Conservation (phyloP, 148 eudicot genomes). For the Tetragonia tetragonoides region DNA sequence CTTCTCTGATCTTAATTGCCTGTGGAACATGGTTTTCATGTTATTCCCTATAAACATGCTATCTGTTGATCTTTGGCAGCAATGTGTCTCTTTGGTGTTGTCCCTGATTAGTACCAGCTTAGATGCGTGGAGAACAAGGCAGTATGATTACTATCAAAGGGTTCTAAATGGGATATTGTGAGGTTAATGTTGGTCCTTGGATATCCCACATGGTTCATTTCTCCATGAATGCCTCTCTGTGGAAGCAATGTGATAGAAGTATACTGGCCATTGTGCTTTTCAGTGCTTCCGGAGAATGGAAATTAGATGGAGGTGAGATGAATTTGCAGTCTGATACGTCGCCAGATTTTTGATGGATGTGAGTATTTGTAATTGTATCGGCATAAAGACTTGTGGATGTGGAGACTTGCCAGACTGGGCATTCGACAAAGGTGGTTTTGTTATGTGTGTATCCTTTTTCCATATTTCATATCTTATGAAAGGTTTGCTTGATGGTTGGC, state of each 20-base stretch:
- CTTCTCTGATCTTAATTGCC: not conserved
- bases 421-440: not conserved
- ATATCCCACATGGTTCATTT: conserved; percentile 16
- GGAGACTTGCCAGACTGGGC: conserved; percentile 7
- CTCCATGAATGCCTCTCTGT: conserved; percentile 1
- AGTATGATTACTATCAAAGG: conserved; percentile 93
- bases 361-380: conserved; percentile 17
- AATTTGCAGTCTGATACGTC: conserved; percentile 6
- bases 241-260: conserved; percentile 8
- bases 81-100: conserved; percentile 98
- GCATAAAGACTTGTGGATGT: conserved; percentile 9
- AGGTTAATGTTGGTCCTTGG: conserved; percentile 21
- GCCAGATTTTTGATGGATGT: conserved; percentile 19
- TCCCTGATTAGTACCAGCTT: conserved; percentile 96
- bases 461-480: conserved; percentile 18
- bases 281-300: conserved; percentile 9
- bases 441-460: conserved; percentile 4
- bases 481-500: conserved; percentile 14
- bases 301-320: not conserved
- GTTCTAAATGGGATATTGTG: conserved; percentile 93
- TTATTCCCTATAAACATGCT: not conserved
- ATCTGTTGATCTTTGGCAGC: conserved; percentile 53
- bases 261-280: conserved; percentile 2
- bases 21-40: not conserved
- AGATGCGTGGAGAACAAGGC: conserved; percentile 98